A percentile compares a stretch with the other conserved stretches of the same genome.
These are phyloP conservation scores for Exophiala mesophila DNA, from an alignment of 2,329 filamentous ascomycete genomes.

Conservation along the genomic window DNA sequence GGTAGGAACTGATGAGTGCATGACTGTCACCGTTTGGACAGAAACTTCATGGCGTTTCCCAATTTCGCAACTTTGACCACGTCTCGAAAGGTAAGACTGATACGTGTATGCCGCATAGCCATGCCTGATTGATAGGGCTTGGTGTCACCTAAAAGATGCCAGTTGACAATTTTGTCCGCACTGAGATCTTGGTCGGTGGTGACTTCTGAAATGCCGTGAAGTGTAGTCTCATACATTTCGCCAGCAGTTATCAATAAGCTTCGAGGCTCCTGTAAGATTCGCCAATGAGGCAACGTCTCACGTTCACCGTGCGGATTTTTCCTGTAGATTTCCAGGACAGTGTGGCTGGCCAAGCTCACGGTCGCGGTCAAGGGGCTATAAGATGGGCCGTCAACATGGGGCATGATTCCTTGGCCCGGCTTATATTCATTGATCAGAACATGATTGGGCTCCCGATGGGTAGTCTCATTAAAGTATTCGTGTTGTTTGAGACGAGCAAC, in stretches of 20 bases:
- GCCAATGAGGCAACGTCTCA: slow-evolving; percentile 38
- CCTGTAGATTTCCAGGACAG: slow-evolving; percentile 72
- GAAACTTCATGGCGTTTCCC: slow-evolving; percentile 43
- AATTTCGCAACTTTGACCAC: slow-evolving; percentile 75
- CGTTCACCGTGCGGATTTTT: slow-evolving; percentile 39
- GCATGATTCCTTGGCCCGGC: slow-evolving; percentile 89
- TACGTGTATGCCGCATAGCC: slow-evolving; percentile 47
- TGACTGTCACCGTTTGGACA: slow-evolving; percentile 16
- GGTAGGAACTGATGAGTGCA: not conserved
- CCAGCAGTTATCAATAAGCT: slow-evolving; percentile 59
- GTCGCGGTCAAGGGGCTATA: slow-evolving; percentile 89
- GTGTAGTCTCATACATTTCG: slow-evolving; percentile 50
- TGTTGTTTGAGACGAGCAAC: slow-evolving; percentile 51
- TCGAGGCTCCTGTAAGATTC: slow-evolving; percentile 76
- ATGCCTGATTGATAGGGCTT: slow-evolving; percentile 36
- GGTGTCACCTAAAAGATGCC: slow-evolving; percentile 48
- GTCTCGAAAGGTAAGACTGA: slow-evolving; percentile 69
- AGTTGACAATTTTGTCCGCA: slow-evolving; percentile 49
- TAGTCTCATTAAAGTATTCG: slow-evolving; percentile 57
- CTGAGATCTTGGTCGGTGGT: slow-evolving; percentile 59
- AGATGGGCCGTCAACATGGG: slow-evolving; percentile 85
- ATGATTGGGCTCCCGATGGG: slow-evolving; percentile 77
- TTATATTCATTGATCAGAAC: slow-evolving; percentile 90
- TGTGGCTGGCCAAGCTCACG: slow-evolving; percentile 71
- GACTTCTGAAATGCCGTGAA: slow-evolving; percentile 56